Evolutionary conservation across 208 protist genomes (phyloP).

Genomic region (Leishmania mexicana): DNA sequence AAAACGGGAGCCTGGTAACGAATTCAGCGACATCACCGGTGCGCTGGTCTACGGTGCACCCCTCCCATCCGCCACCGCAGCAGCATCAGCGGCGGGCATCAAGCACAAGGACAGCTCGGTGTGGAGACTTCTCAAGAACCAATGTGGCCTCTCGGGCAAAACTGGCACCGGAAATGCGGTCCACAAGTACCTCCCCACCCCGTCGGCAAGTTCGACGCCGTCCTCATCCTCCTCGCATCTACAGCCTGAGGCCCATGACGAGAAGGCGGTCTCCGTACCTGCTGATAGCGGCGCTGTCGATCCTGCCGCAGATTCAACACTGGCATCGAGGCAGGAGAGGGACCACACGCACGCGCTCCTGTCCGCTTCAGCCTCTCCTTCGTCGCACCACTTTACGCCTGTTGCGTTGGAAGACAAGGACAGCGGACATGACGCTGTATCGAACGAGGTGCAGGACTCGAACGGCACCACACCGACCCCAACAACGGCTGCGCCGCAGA

Average conservation of each 20-base stretch:
- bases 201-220: neutral
- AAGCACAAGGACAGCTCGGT: constrained; percentile 9
- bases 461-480: neutral
- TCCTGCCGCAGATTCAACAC: neutral
- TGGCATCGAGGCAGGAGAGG: neutral
- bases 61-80: neutral
- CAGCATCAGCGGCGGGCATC: neutral
- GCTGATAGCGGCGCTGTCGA: neutral
- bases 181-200: constrained; percentile 22
- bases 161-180: neutral
- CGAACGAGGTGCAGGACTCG: neutral
- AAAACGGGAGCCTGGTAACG: neutral
- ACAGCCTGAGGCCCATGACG: neutral
- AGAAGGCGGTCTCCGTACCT: neutral
- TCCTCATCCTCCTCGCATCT: neutral
- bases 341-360: constrained; percentile 2
- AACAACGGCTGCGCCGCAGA: neutral
- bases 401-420: neutral
- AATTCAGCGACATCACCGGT: constrained; percentile 23
- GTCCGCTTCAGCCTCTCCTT: neutral
- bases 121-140: constrained; percentile 20
- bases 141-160: neutral
- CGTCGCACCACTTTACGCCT: neutral
- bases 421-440: neutral
- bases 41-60: neutral